Percentiles rank a stretch among this genome's conserved stretches.
Conservation (phyloP, 2,329 filamentous ascomycete species). For the Sporothrix luriei region DNA sequence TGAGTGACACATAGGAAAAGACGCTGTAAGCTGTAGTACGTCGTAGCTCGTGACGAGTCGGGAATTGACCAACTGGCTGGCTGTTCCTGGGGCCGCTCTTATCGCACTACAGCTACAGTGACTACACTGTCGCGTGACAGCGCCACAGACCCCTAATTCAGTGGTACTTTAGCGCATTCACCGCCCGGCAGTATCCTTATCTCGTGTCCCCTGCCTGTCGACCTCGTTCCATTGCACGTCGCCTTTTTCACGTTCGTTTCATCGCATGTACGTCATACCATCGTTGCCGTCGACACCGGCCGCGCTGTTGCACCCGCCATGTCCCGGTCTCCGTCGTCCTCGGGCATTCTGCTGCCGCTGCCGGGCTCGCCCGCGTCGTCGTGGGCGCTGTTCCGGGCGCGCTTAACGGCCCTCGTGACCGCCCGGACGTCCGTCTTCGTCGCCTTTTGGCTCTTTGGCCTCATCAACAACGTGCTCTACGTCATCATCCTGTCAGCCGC, state of each 20-base stretch:
- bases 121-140: too few relatives aligned
- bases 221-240: too few relatives aligned
- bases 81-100: too few relatives aligned
- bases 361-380: slow-evolving; percentile 64
- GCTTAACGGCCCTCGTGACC: slow-evolving; percentile 64
- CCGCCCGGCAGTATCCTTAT: slow-evolving; percentile 35
- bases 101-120: too few relatives aligned
- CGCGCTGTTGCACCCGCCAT: slow-evolving; percentile 37
- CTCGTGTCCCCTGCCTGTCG: slow-evolving; percentile 9
- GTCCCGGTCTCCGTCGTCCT: slow-evolving; percentile 48
- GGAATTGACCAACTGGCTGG: background rate
- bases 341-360: slow-evolving; percentile 55
- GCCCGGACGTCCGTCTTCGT: slow-evolving; percentile 69
- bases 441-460: slow-evolving; percentile 91
- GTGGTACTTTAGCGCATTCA: background rate
- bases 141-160: background rate
- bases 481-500: slow-evolving; percentile 95
- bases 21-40: too few relatives aligned
- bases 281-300: background rate
- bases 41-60: too few relatives aligned
- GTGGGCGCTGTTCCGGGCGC: slow-evolving; percentile 72
- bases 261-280: background rate
- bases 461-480: slow-evolving; percentile 97
- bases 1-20: too few relatives aligned
- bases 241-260: background rate